Conservation (phyloP, 1,284 basidiomycete species). For the Sporisorium reilianum region DNA sequence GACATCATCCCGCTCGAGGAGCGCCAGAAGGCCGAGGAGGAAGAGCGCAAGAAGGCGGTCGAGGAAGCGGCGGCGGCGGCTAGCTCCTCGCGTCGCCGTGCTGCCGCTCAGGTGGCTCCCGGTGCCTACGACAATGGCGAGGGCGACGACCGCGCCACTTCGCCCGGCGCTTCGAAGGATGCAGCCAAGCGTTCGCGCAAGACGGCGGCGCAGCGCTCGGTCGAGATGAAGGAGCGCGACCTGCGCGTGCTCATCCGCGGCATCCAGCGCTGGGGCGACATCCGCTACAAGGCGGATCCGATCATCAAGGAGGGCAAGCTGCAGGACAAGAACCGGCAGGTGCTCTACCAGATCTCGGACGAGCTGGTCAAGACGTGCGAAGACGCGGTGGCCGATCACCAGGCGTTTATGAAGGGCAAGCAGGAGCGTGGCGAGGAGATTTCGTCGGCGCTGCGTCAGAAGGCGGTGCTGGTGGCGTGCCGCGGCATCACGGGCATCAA, state of each 20-base stretch:
- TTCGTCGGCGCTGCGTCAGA: constrained; percentile 77
- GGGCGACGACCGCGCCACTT: constrained; percentile 34
- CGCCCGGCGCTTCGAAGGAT: constrained; percentile 67
- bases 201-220: constrained; percentile 88
- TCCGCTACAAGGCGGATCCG: constrained; percentile 90
- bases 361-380: constrained; percentile 90
- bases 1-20: constrained; percentile 97
- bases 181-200: constrained; percentile 72
- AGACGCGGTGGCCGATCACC: constrained; percentile 85
- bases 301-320: constrained; percentile 95
- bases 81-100: constrained; percentile 72
- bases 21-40: constrained; percentile 81
- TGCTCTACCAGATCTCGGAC: constrained; percentile 90
- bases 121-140: constrained; percentile 78
- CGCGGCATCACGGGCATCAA: constrained; percentile 93
- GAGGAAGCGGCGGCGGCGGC: constrained; percentile 75
- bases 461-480: constrained; percentile 92
- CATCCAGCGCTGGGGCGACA: constrained; percentile 97
- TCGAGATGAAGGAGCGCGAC: constrained; percentile 97
- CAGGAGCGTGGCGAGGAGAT: constrained; percentile 80
- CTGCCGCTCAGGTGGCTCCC: constrained; percentile 79
- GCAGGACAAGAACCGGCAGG: constrained; percentile 90
- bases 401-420: constrained; percentile 71
- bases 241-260: constrained; percentile 94
- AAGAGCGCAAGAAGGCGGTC: constrained; percentile 70